Conservation (phyloP, 2,329 filamentous ascomycete species). For the Ascosphaera pollenicola region DNA sequence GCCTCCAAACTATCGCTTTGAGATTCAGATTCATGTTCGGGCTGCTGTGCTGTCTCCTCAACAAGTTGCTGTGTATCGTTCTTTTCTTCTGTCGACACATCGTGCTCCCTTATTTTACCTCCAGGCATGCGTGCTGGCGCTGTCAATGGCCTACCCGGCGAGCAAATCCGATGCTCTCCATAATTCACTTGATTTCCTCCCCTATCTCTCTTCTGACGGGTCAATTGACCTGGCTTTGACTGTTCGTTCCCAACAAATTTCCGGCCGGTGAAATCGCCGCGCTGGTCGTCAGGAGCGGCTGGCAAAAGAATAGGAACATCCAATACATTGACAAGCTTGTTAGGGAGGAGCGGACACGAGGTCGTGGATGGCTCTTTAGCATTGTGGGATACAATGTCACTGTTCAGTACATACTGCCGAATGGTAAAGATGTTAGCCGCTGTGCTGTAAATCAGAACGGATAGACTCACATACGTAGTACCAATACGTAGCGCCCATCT, state of each 20-base stretch:
- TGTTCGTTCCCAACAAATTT: neutral
- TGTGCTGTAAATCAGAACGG: conserved; percentile 1
- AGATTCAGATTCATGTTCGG: no score
- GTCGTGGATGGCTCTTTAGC: conserved; percentile 50
- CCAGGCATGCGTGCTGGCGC: conserved; percentile 25
- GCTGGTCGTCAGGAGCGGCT: conserved; percentile 20
- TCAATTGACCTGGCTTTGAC: conserved; percentile 26
- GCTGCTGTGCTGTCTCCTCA: conserved; percentile 4
- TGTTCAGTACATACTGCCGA: conserved; percentile 59
- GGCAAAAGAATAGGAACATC: conserved; percentile 52
- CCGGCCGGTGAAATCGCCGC: conserved; percentile 43
- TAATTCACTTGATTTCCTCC: conserved; percentile 53
- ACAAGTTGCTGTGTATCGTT: conserved; percentile 6
- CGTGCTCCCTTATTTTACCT: conserved; percentile 2
- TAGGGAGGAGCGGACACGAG: conserved; percentile 65
- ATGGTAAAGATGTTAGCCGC: conserved; percentile 1
- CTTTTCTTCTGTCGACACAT: neutral
- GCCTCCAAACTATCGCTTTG: no score
- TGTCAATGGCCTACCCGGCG: conserved; percentile 27
- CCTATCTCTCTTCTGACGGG: conserved; percentile 57
- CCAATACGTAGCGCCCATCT: conserved; percentile 86
- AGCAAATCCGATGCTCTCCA: conserved; percentile 18
- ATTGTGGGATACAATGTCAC: conserved; percentile 56
- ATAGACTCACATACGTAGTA: conserved; percentile 51
- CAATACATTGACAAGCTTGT: conserved; percentile 68